These are phyloP conservation scores for Eleusine coracana DNA, from an alignment of 176 grass and related monocot species.

Conservation along the genomic window DNA sequence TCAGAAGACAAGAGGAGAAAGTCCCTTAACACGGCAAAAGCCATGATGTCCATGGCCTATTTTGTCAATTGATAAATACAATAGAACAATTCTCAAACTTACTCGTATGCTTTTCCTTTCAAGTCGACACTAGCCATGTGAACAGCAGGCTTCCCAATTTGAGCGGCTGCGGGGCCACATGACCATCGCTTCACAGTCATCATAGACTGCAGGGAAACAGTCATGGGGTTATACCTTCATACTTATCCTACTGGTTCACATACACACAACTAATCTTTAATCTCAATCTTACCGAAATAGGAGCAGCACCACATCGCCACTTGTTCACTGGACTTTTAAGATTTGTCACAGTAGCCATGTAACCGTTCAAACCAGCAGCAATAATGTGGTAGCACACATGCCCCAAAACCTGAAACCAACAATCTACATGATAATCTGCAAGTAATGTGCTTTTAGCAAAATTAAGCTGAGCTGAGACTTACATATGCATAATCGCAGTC, in stretches of 20 bases:
- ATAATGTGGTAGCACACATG: conserved; percentile 95
- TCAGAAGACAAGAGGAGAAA: background rate
- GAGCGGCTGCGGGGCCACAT: conserved; percentile 59
- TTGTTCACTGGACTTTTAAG: conserved; percentile 93
- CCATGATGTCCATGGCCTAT: background rate
- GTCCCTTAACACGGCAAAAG: background rate
- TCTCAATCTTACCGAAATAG: conserved; percentile 74
- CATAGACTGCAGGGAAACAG: conserved; percentile 71
- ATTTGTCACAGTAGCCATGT: conserved; percentile 99
- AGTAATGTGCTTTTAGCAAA: conserved; percentile 6
- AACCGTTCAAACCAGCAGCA: conserved; percentile 89
- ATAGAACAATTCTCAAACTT: conserved; percentile 35
- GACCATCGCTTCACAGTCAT: conserved; percentile 96
- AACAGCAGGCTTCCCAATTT: conserved; percentile 94
- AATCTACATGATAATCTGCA: conserved; percentile 31
- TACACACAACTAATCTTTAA: conserved; percentile 13
- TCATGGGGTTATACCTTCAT: conserved; percentile 29
- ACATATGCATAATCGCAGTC: conserved; percentile 98
- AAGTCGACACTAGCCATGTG: conserved; percentile 84
- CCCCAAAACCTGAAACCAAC: conserved; percentile 81
- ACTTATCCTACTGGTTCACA: background rate
- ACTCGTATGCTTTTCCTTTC: conserved; percentile 99
- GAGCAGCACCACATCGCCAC: conserved; percentile 94
- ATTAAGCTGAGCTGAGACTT: conserved; percentile 44
- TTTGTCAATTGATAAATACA: background rate